A percentile compares a stretch with the other conserved stretches of the same genome.
Evolutionary conservation across 1,284 basidiomycete species (phyloP).

Genomic region (Cryptococcus deneoformans): DNA sequence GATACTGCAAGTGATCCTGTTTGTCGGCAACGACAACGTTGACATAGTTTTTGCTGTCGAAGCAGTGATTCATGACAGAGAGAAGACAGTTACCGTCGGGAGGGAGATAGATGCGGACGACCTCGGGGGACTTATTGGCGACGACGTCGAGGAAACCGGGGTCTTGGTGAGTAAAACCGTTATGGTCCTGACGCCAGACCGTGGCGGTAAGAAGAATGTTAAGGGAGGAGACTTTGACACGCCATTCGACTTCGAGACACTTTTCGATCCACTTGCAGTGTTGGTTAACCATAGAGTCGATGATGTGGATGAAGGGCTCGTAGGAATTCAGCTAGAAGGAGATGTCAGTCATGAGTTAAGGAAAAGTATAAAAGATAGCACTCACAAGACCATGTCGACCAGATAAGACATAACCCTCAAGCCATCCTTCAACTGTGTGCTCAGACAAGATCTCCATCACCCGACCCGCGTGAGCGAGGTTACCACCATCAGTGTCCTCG

Average conservation of each 20-base stretch:
- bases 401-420: conserved; percentile 69
- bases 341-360: background rate
- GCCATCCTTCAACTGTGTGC: conserved; percentile 81
- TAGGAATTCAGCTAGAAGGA: conserved; percentile 66
- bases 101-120: conserved; percentile 79
- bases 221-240: conserved; percentile 68
- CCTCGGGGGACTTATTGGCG: conserved; percentile 56
- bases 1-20: conserved; percentile 30
- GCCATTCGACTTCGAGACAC: conserved; percentile 69
- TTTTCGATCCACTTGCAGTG: conserved; percentile 83
- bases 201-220: conserved; percentile 58
- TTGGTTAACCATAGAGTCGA: conserved; percentile 52
- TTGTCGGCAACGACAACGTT: conserved; percentile 22
- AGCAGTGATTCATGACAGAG: conserved; percentile 69
- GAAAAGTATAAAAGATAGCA: background rate
- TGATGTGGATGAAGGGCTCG: conserved; percentile 67
- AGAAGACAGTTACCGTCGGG: conserved; percentile 82
- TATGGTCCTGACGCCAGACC: conserved; percentile 63
- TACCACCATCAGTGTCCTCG: conserved; percentile 34
- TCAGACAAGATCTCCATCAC: conserved; percentile 84
- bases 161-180: conserved; percentile 75
- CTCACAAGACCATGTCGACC: conserved; percentile 63
- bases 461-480: conserved; percentile 55
- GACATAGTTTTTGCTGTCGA: conserved; percentile 64
- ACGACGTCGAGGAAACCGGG: conserved; percentile 56